Evolutionary conservation across 192 early-diverging fungal species (phyloP).

Genomic region (Coemansia sp.): DNA sequence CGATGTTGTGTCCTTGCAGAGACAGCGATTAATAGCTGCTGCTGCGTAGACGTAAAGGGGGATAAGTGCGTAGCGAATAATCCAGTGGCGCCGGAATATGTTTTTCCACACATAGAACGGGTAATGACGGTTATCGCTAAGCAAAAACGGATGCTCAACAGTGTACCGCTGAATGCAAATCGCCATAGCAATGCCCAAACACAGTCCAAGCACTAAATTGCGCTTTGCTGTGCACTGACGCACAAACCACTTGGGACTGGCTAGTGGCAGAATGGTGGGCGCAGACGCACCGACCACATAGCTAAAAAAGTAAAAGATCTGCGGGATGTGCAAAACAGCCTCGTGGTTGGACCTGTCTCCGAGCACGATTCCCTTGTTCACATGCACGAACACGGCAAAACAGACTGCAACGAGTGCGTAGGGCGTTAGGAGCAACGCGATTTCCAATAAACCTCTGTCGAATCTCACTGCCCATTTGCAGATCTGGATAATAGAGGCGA

Average conservation of each 20-base stretch:
- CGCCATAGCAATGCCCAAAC: conserved; percentile 23
- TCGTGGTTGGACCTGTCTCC: conserved; percentile 89
- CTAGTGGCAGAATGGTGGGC: conserved; percentile 52
- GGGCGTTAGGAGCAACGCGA: conserved; percentile 10
- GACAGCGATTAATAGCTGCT: conserved; percentile 34
- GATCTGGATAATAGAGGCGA: conserved; percentile 3
- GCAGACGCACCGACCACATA: conserved; percentile 61
- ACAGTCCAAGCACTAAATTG: not conserved
- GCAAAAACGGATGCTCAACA: conserved; percentile 90
- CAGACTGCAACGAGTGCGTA: conserved; percentile 29
- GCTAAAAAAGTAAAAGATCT: conserved; percentile 82
- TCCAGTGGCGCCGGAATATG: conserved; percentile 64
- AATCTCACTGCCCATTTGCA: conserved; percentile 10
- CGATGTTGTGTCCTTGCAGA: conserved; percentile 51
- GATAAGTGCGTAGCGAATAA: conserved; percentile 62
- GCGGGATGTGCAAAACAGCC: conserved; percentile 77
- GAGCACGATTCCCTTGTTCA: conserved; percentile 85
- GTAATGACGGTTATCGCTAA: conserved; percentile 95
- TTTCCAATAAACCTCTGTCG: not conserved
- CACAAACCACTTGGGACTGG: conserved; percentile 37
- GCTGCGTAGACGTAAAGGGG: conserved; percentile 67
- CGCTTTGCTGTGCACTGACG: not conserved
- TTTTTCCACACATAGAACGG: conserved; percentile 95
- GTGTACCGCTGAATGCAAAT: conserved; percentile 62
- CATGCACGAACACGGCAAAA: conserved; percentile 74